Evolutionary conservation across 257 asterid species (phyloP).

Genomic region (Ligustrum vulgare): DNA sequence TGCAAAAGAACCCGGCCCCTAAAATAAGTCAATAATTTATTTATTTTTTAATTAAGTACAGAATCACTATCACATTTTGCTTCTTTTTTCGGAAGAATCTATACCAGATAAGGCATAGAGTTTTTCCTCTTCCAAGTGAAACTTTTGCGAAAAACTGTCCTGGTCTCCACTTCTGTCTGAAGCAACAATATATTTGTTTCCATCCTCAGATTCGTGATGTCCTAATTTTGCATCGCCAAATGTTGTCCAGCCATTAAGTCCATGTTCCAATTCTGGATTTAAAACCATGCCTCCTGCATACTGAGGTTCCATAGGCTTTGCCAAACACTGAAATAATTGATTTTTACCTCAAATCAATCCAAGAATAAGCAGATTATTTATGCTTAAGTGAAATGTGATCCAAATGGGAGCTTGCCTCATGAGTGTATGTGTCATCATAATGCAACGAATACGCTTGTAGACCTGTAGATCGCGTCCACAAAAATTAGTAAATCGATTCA

Average conservation of each 20-base stretch:
- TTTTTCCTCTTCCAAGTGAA: conserved; percentile 19
- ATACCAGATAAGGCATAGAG: conserved; percentile 30
- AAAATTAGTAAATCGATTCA: neutral
- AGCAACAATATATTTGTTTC: conserved; percentile 29
- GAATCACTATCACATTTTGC: neutral
- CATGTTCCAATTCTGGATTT: conserved; percentile 12
- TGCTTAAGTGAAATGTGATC: neutral
- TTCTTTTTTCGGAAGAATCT: neutral
- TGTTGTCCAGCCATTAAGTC: conserved; percentile 29
- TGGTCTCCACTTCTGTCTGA: conserved; percentile 9
- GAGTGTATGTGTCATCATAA: conserved; percentile 4
- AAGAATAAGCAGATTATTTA: neutral
- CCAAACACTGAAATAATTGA: conserved; percentile 32
- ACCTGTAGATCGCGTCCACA: neutral
- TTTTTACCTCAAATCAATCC: neutral
- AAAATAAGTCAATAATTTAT: too few relatives aligned
- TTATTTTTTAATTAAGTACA: too few relatives aligned
- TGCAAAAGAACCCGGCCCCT: too few relatives aligned
- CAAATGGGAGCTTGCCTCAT: conserved; percentile 17
- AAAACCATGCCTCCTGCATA: too few relatives aligned
- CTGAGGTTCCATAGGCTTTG: conserved; percentile 23
- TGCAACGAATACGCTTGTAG: conserved; percentile 6
- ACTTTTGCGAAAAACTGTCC: conserved; percentile 18
- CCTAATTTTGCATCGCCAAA: conserved; percentile 18
- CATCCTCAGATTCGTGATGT: conserved; percentile 1